Evolutionary conservation across 306 rosid genomes (phyloP).

Genomic region (Senna tora): DNA sequence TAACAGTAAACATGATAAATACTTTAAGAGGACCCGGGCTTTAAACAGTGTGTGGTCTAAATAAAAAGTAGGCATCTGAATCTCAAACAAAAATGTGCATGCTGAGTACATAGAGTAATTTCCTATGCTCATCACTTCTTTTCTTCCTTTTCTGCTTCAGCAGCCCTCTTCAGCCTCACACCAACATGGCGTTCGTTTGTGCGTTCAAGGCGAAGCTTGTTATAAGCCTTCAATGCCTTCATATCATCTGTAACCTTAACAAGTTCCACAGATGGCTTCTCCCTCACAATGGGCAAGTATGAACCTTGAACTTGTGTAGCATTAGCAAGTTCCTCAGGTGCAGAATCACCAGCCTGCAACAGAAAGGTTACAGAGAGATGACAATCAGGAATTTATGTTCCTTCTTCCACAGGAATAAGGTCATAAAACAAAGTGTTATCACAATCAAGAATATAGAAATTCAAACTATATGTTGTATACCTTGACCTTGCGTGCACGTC

Average conservation of each 20-base stretch:
- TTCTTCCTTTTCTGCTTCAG: conserved; percentile 78
- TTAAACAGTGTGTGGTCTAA: neutral
- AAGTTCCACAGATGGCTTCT: conserved; percentile 61
- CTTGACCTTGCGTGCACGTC: conserved; percentile 51
- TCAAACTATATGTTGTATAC: neutral
- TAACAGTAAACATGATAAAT: conserved; percentile 1
- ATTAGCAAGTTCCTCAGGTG: conserved; percentile 65
- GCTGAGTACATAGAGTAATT: neutral
- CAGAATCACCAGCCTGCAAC: conserved; percentile 62
- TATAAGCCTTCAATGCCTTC: conserved; percentile 64
- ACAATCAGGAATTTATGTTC: neutral
- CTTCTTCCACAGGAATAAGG: neutral
- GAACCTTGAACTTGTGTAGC: conserved; percentile 68
- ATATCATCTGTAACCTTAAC: conserved; percentile 67
- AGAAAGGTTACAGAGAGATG: neutral
- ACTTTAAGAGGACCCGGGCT: neutral
- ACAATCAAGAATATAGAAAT: neutral
- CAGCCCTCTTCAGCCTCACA: conserved; percentile 65
- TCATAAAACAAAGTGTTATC: neutral
- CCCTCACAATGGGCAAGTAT: conserved; percentile 55
- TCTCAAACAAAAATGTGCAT: conserved; percentile 29
- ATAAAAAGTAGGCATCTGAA: conserved; percentile 8
- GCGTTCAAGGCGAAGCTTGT: conserved; percentile 67
- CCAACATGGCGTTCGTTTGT: conserved; percentile 59
- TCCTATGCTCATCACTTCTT: conserved; percentile 51